Percentiles rank a stretch among this genome's conserved stretches.
Evolutionary conservation across 352 stramenopile genomes (phyloP).

Genomic region (Phytophthora cryptogea): DNA sequence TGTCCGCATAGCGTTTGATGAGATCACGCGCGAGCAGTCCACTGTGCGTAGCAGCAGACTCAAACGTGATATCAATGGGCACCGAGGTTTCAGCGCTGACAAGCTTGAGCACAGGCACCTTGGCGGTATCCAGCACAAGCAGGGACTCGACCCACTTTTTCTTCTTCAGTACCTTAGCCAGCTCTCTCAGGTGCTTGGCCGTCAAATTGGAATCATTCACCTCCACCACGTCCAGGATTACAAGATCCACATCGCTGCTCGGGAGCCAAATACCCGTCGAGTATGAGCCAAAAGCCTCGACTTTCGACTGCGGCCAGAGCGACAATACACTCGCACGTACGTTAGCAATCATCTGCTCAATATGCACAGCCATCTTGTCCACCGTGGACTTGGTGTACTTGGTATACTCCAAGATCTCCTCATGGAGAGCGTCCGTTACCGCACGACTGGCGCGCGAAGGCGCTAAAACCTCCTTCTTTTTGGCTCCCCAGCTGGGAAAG

Average conservation of each 20-base stretch:
- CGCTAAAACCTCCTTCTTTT: slow-evolving; percentile 17
- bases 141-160: slow-evolving; percentile 83
- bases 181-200: slow-evolving; percentile 57
- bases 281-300: slow-evolving; percentile 87
- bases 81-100: slow-evolving; percentile 76
- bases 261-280: slow-evolving; percentile 88
- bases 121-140: slow-evolving; percentile 81
- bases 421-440: slow-evolving; percentile 61
- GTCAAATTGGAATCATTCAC: slow-evolving; percentile 63
- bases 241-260: slow-evolving; percentile 85
- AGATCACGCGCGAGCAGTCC: slow-evolving; percentile 82
- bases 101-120: slow-evolving; percentile 86
- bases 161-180: slow-evolving; percentile 59
- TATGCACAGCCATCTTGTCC: slow-evolving; percentile 76
- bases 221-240: slow-evolving; percentile 77
- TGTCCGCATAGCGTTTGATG: slow-evolving; percentile 83
- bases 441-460: slow-evolving; percentile 4
- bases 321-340: slow-evolving; percentile 66
- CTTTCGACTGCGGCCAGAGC: slow-evolving; percentile 73
- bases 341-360: slow-evolving; percentile 84
- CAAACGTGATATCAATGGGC: slow-evolving; percentile 87
- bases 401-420: slow-evolving; percentile 83
- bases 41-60: slow-evolving; percentile 81
- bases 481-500: slow-evolving; percentile 42
- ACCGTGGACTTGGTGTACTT: slow-evolving; percentile 74